Evolutionary conservation across 495 filamentous ascomycete genomes (phyloP), one percentile per base, ranked within the genome.

Genomic region (Penicillium goetzii): DNA sequence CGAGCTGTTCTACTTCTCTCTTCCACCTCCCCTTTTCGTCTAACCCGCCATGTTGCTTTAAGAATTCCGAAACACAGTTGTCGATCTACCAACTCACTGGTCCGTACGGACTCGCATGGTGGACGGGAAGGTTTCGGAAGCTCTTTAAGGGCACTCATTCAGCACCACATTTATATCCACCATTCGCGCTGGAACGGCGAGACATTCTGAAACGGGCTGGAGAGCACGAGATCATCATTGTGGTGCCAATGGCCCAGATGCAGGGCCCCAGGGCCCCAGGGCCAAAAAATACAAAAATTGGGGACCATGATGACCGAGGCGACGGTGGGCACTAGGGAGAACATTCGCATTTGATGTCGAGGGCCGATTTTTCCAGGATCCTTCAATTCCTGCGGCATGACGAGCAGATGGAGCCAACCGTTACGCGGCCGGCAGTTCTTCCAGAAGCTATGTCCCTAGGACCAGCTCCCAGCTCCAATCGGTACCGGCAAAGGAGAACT

Each of bases 131-230:
- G 47, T 51, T 51, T 51, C 47, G 25, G 25, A 32, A 54, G 51
- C 23, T 34, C 9, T 33, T 14, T 21, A 5, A 19, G 30, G 15
- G 26, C 17, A 6, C 17, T 28, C 49, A 25, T 4, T 32, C 49
- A 47, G n/a, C 25, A 51, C 15, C 1, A 30, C 9, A 15, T 51
- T 23, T 23, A 28, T 14, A 11, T 26, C 41, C n/a, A 25, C 43
- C 23, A 40, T 34, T n/a, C 11, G 14, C 17, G 56, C 30, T 43
- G 15, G 30, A 30, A 30, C 8, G 38, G 25, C 56, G 43, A 64
- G 61, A 64, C 56, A 59, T 64, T 64, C 56, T 64, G 61, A 64
- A 66, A 61, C 56, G 36, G 49, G 11, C 57, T 45, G 36, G 30
- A 38, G 58, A 53, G 53, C 23, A 23, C 30, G 38, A 32, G 43